Conservation (phyloP, 2,329 filamentous ascomycete genomes). For the Aulographum hederae region DNA sequence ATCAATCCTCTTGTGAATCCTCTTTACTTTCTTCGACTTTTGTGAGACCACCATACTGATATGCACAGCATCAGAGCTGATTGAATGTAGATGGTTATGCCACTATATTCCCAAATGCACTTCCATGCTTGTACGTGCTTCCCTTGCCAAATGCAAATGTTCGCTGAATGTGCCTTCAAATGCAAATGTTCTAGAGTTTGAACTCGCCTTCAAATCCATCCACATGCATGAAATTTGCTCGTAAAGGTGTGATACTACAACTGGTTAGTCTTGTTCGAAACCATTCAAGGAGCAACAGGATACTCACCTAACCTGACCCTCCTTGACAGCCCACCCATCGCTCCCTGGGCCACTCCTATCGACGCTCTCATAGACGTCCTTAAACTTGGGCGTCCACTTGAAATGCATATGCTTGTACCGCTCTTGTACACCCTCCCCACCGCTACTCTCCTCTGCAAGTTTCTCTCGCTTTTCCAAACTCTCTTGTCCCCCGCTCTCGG, state of each 20-base stretch:
- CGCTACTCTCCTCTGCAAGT: neutral
- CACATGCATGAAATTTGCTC: conserved; percentile 81
- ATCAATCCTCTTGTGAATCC: too few species aligned
- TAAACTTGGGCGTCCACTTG: conserved; percentile 81
- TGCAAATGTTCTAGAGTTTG: conserved; percentile 49
- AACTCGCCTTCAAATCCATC: conserved; percentile 52
- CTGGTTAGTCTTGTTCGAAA: neutral
- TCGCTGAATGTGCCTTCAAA: too few species aligned
- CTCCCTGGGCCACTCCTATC: conserved; percentile 60
- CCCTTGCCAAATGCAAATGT: too few species aligned
- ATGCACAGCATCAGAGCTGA: too few species aligned
- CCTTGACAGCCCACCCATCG: conserved; percentile 83
- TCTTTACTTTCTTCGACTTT: too few species aligned
- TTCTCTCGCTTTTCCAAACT: conserved; percentile 13
- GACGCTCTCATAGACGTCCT: conserved; percentile 77
- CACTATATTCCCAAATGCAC: too few species aligned
- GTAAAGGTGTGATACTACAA: conserved; percentile 65
- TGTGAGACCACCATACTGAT: too few species aligned
- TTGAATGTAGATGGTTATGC: too few species aligned
- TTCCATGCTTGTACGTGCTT: too few species aligned
- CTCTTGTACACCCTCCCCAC: conserved; percentile 14
- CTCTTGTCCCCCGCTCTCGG: conserved; percentile 27
- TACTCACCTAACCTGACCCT: conserved; percentile 65
- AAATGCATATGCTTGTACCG: conserved; percentile 69
- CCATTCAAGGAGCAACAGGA: neutral